Base-by-base conservation (phyloP, 78 protist species). In the Parvularia atlantis region DNA sequence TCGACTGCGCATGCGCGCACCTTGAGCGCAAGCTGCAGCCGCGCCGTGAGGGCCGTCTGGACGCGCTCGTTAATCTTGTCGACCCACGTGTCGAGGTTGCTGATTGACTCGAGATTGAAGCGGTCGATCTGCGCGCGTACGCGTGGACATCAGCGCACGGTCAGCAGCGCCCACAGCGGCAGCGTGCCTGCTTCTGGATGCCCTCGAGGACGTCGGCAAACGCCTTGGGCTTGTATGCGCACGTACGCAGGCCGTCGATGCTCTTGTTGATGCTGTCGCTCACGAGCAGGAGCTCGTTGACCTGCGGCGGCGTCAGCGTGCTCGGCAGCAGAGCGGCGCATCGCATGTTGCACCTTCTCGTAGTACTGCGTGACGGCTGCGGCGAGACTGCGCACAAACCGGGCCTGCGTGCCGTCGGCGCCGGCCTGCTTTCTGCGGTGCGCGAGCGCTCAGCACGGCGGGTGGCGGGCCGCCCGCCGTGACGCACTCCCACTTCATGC, bases 71-170 rank as follows among this genome's bases (percentile, higher is more conserved):
- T 87, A 30, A 91, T 66, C 13, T 59, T 63, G 35, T 36, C 31
- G 19, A 83, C 91, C 93, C 92, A 91, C n/a, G 44, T 24, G 35
- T 56, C 58, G n/a, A 91, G 59, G 76, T 88, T 83, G 31, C 82
- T 60, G 72, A 48, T 83, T 44, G 22, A 26, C 14, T 65, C 85
- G 10, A 86, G 56, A 66, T 82, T 81, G 68, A 91, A 77, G 26
- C 85, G 84, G 41, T 89, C 92, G 26, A 91, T n/a, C n/a, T n/a
- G n/a, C n/a, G n/a, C n/a, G n/a, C n/a, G n/a, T n/a, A n/a, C n/a
- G n/a, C n/a, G n/a, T n/a, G n/a, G n/a, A n/a, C n/a, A n/a, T n/a
- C n/a, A n/a, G n/a, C n/a, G n/a, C n/a, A n/a, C n/a, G n/a, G n/a
- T n/a, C n/a, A n/a, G n/a, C n/a, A n/a, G n/a, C n/a, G n/a, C n/a